Conservation (phyloP, 139 green algal genomes). For the Haematococcus sp. region DNA sequence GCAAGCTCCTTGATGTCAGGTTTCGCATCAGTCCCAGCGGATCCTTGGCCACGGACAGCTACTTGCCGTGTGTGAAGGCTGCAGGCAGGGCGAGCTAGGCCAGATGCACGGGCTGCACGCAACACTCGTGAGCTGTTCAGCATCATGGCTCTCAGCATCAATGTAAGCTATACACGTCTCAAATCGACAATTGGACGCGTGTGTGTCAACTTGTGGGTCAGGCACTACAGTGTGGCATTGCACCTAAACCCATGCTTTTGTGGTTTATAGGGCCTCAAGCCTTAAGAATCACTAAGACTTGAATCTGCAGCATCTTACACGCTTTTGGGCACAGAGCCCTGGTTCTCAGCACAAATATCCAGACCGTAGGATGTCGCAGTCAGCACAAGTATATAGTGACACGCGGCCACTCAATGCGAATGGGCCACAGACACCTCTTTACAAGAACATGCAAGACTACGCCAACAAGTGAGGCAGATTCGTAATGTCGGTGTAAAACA, state of each 20-base stretch:
- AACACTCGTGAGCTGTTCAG: not conserved
- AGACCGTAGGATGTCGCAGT: not conserved
- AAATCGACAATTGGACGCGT: too few relatives aligned
- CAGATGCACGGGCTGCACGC: not conserved
- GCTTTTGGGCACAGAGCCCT: too few relatives aligned
- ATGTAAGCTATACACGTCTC: too few relatives aligned
- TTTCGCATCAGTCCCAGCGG: not conserved
- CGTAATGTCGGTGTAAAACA: not conserved
- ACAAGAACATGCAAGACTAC: constrained; percentile 18
- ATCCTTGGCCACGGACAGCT: not conserved
- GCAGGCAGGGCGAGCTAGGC: too few relatives aligned
- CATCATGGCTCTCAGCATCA: not conserved
- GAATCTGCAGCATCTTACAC: too few relatives aligned
- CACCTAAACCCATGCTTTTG: too few relatives aligned
- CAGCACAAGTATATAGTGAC: constrained; percentile 9
- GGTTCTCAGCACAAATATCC: not conserved
- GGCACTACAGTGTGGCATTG: too few relatives aligned
- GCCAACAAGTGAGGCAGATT: not conserved
- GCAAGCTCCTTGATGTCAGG: constrained; percentile 64
- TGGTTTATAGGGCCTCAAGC: too few relatives aligned
- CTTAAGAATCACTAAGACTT: too few relatives aligned
- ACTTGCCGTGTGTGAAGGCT: too few relatives aligned
- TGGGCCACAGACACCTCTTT: constrained; percentile 13
- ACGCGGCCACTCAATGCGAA: constrained; percentile 3
- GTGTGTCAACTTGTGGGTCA: too few relatives aligned